Evolutionary conservation across 73 alveolate genomes (phyloP).

Genomic region (Paramecium sexaurelia): DNA sequence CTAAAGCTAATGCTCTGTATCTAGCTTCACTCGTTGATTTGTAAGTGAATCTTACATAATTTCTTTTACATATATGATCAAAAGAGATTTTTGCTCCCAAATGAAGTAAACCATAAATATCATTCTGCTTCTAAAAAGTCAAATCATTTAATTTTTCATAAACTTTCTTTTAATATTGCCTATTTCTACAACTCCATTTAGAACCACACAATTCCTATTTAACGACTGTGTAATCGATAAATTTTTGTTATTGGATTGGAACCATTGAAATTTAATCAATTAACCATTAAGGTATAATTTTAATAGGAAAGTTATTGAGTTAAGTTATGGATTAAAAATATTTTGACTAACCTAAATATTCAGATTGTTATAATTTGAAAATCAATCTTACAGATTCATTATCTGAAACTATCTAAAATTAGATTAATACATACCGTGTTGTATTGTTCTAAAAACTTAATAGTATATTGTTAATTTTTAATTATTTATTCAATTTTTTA

Average conservation of each 20-base stretch:
- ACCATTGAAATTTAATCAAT: neutral
- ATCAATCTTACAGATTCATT: neutral
- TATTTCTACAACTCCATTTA: constrained; percentile 27
- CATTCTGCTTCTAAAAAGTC: neutral
- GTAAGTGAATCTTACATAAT: constrained; percentile 8
- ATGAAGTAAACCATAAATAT: constrained; percentile 8
- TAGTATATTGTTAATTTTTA: neutral
- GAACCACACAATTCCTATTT: neutral
- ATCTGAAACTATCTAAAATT: constrained; percentile 22
- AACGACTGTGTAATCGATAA: neutral
- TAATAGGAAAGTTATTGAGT: neutral
- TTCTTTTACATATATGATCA: neutral
- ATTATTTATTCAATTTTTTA: neutral
- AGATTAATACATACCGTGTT: neutral
- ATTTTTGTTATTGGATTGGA: neutral
- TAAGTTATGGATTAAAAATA: neutral
- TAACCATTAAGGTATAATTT: constrained; percentile 17
- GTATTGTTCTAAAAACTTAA: constrained; percentile 9
- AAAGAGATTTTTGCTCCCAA: neutral
- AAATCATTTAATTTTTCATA: neutral
- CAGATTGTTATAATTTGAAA: neutral
- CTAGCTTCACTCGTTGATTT: constrained; percentile 39
- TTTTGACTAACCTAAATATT: neutral
- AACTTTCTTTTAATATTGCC: neutral
- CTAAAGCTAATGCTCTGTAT: constrained; percentile 21